Conservation (phyloP, 2,329 filamentous ascomycete genomes). For the Aureobasidium sp. region DNA sequence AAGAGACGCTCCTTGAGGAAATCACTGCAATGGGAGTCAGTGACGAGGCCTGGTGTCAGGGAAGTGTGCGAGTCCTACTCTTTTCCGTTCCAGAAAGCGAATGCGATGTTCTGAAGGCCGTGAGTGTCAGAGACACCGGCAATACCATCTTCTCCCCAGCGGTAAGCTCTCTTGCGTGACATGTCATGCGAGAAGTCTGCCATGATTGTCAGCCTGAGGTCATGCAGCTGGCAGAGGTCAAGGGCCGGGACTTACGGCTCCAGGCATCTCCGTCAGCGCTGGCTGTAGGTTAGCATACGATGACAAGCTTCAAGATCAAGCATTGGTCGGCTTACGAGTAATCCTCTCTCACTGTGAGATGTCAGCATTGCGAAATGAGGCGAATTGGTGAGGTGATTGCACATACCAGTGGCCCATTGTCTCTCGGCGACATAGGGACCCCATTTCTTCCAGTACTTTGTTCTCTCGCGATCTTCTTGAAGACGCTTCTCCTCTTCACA, state of each 20-base stretch:
- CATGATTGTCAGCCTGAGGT: background rate
- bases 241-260: conserved; percentile 64
- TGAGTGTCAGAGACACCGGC: conserved; percentile 93
- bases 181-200: conserved; percentile 90
- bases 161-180: conserved; percentile 77
- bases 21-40: conserved; percentile 50
- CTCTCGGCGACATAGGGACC: conserved; percentile 88
- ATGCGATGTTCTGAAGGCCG: conserved; percentile 83
- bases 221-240: background rate
- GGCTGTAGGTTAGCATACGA: conserved; percentile 29
- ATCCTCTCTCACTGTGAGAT: conserved; percentile 69
- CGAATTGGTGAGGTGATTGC: conserved; percentile 6
- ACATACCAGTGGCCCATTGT: conserved; percentile 86
- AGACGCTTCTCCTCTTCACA: conserved; percentile 87
- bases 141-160: conserved; percentile 97
- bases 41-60: background rate
- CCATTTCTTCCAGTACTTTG: conserved; percentile 98
- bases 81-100: conserved; percentile 96
- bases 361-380: conserved; percentile 26
- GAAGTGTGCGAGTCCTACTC: conserved; percentile 53
- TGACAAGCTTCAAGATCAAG: conserved; percentile 2
- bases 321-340: conserved; percentile 56
- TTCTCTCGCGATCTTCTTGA: conserved; percentile 72
- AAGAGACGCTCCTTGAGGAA: conserved; percentile 94
- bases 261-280: conserved; percentile 84